Conservation (phyloP, 2,329 filamentous ascomycete species). For the Myriosclerotinia duriaeana region DNA sequence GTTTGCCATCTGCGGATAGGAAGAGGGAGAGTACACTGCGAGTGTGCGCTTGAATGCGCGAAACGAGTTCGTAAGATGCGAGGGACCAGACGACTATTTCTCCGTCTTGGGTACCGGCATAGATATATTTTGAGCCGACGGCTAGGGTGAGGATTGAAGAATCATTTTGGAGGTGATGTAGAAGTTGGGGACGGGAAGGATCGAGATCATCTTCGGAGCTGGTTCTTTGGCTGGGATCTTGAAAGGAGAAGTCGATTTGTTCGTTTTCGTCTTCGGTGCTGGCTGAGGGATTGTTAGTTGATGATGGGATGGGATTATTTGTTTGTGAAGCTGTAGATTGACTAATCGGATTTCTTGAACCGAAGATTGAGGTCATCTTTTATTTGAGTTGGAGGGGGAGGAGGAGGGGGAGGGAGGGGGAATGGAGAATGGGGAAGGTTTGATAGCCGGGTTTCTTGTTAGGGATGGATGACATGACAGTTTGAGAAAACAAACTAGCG, state of each 20-base stretch:
- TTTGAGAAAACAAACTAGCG: background rate
- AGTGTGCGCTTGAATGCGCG: constrained; percentile 82
- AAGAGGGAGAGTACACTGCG: constrained; percentile 86
- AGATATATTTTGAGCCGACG: constrained; percentile 78
- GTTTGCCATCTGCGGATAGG: constrained; percentile 67
- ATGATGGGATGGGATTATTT: background rate
- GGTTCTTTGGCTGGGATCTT: constrained; percentile 4
- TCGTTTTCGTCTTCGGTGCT: constrained; percentile 9
- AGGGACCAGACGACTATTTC: constrained; percentile 92
- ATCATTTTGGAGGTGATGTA: constrained; percentile 73
- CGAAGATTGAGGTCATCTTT: constrained; percentile 25
- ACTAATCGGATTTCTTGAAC: background rate
- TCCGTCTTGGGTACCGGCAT: constrained; percentile 88
- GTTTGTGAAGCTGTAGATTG: background rate
- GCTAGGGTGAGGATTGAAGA: constrained; percentile 81
- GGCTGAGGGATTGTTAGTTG: constrained; percentile 10
- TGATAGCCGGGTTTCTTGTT: background rate
- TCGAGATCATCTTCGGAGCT: constrained; percentile 28
- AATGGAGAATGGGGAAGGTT: background rate
- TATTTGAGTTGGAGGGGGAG: background rate
- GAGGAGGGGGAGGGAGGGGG: background rate
- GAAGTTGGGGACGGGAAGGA: constrained; percentile 54
- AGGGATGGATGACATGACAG: too few species aligned
- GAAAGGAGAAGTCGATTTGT: constrained; percentile 3
- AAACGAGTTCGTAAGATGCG: constrained; percentile 77